A percentile compares a stretch with the other conserved stretches of the same genome.
Evolutionary conservation across 2,329 filamentous ascomycete species (phyloP).

Genomic region (Ceratocystis lukuohia): DNA sequence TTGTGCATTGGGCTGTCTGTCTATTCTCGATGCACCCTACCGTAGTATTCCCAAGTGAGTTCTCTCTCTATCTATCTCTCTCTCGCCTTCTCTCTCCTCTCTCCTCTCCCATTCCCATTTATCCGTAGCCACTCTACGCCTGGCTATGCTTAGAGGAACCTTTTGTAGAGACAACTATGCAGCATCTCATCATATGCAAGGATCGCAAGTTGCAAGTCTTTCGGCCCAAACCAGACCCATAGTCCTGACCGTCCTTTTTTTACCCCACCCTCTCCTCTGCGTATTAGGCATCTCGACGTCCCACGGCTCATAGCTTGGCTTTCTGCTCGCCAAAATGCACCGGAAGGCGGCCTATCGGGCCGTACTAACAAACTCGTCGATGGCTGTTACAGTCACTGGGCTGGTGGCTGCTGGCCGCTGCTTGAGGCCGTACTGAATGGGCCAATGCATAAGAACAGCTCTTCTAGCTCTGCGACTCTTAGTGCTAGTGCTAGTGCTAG

Average conservation of each 20-base stretch:
- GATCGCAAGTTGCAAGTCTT: neutral
- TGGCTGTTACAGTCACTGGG: constrained; percentile 97
- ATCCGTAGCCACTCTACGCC: no score
- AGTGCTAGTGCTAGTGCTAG: neutral
- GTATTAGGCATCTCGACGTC: constrained; percentile 57
- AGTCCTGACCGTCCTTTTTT: neutral
- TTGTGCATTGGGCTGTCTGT: constrained; percentile 78
- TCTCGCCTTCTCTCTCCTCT: constrained; percentile 17
- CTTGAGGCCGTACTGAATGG: constrained; percentile 64
- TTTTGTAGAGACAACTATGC: neutral
- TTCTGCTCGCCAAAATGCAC: constrained; percentile 73
- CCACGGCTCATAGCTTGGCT: constrained; percentile 73
- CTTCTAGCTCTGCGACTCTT: neutral
- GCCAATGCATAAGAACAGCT: constrained; percentile 24
- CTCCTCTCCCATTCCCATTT: constrained; percentile 12
- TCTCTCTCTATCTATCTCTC: neutral
- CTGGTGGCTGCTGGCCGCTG: constrained; percentile 86
- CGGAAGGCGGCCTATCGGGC: constrained; percentile 85
- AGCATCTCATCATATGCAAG: neutral
- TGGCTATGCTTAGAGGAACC: neutral
- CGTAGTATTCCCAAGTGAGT: constrained; percentile 58
- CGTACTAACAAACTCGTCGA: constrained; percentile 97
- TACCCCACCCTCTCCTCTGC: neutral
- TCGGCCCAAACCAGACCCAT: neutral
- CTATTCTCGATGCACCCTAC: constrained; percentile 69